Evolutionary conservation across 2,329 filamentous ascomycete species (phyloP).

Genomic region (Pyricularia grisea): DNA sequence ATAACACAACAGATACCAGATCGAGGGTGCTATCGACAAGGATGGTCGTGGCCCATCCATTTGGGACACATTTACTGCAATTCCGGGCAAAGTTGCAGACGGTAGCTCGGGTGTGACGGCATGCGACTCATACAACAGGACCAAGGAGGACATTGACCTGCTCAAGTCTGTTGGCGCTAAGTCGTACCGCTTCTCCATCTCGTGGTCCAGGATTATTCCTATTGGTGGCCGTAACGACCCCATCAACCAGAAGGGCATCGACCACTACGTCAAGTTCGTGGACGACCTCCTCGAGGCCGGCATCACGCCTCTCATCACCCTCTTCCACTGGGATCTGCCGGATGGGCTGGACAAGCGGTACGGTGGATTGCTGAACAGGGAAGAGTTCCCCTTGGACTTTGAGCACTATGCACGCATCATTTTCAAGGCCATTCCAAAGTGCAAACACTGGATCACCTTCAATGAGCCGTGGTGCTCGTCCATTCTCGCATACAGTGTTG

Average conservation of each 20-base stretch:
- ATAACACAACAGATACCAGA: slow-evolving; percentile 58
- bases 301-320: slow-evolving; percentile 72
- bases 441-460: slow-evolving; percentile 85
- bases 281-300: slow-evolving; percentile 68
- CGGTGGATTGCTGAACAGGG: slow-evolving; percentile 68
- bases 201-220: slow-evolving; percentile 78
- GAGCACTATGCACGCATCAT: slow-evolving; percentile 68
- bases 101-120: slow-evolving; percentile 66
- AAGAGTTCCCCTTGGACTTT: slow-evolving; percentile 76
- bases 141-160: slow-evolving; percentile 65
- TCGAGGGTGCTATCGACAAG: slow-evolving; percentile 66
- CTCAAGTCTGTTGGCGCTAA: slow-evolving; percentile 65
- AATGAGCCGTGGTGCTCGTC: slow-evolving; percentile 85
- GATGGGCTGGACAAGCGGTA: slow-evolving; percentile 72
- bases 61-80: slow-evolving; percentile 83
- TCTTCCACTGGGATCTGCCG: slow-evolving; percentile 85
- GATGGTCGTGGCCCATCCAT: slow-evolving; percentile 77
- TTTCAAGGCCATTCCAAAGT: slow-evolving; percentile 65
- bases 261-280: slow-evolving; percentile 70
- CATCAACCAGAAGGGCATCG: slow-evolving; percentile 67
- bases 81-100: slow-evolving; percentile 74
- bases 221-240: slow-evolving; percentile 76
- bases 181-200: slow-evolving; percentile 76
- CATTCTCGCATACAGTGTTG: slow-evolving; percentile 70
- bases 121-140: slow-evolving; percentile 81